Evolutionary conservation across 192 early-diverging fungal species (phyloP).

Genomic region (Pilaira anomala): DNA sequence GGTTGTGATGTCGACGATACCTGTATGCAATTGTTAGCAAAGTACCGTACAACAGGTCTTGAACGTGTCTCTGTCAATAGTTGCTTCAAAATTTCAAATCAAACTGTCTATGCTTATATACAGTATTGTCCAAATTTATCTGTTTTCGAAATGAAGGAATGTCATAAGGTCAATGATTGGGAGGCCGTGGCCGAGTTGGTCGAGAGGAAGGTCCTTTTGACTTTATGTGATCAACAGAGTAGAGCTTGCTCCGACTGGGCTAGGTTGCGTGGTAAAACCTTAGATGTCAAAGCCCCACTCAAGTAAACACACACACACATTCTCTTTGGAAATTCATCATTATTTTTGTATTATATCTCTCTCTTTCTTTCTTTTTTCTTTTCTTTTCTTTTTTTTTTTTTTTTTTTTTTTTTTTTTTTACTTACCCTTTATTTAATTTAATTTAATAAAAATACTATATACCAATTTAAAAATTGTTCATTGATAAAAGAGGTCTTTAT

Average conservation of each 20-base stretch:
- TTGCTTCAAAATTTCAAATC: constrained; percentile 42
- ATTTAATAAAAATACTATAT: too few species aligned
- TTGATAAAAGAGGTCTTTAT: too few species aligned
- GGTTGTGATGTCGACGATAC: constrained; percentile 49
- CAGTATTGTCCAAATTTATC: constrained; percentile 43
- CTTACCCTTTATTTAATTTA: too few species aligned
- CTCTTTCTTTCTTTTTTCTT: too few species aligned
- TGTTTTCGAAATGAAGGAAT: constrained; percentile 54
- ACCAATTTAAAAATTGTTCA: too few species aligned
- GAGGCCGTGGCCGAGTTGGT: constrained; percentile 44
- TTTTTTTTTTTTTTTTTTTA: too few species aligned
- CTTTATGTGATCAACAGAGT: constrained; percentile 46
- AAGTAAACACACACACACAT: constrained; percentile 30
- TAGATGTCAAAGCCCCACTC: constrained; percentile 43
- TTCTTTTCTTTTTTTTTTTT: too few species aligned
- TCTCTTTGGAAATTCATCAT: too few species aligned
- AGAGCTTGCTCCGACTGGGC: constrained; percentile 40
- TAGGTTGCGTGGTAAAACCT: constrained; percentile 28
- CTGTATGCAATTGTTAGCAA: constrained; percentile 44
- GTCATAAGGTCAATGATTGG: constrained; percentile 48
- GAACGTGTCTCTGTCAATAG: constrained; percentile 48
- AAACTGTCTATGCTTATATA: constrained; percentile 43
- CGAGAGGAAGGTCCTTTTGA: constrained; percentile 41
- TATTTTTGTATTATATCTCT: too few species aligned
- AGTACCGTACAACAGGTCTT: constrained; percentile 28